These are phyloP conservation scores for Xylariaceae sp. DNA, from an alignment of 2,329 filamentous ascomycete species.

Conservation along the genomic window DNA sequence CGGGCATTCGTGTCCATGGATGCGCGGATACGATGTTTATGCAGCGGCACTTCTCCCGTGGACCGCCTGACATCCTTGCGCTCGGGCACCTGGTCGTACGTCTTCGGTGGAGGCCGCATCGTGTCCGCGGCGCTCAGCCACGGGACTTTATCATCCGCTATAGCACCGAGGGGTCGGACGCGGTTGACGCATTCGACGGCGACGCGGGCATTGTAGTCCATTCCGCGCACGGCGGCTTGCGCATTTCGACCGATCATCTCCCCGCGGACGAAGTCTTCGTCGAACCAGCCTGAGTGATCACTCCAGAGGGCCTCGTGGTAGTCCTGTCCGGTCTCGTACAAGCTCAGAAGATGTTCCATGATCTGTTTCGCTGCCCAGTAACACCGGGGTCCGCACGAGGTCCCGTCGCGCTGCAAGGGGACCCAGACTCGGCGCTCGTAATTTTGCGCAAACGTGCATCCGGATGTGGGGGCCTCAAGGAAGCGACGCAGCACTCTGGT, in stretches of 20 bases:
- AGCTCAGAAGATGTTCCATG: conserved; percentile 17
- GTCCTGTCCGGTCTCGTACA: background rate
- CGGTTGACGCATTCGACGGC: conserved; percentile 20
- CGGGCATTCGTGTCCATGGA: background rate
- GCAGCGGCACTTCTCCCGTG: background rate
- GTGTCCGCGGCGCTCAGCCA: background rate
- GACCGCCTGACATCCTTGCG: background rate
- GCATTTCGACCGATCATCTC: conserved; percentile 26
- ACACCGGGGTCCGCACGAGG: conserved; percentile 20
- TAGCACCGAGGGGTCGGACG: background rate
- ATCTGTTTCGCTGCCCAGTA: conserved; percentile 23
- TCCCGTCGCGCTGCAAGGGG: conserved; percentile 14
- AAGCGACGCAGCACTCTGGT: rapidly evolving
- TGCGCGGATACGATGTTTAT: background rate
- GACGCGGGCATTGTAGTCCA: conserved; percentile 22
- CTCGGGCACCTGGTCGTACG: background rate
- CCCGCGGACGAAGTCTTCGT: conserved; percentile 20
- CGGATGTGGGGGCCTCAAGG: background rate
- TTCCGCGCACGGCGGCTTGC: conserved; percentile 9
- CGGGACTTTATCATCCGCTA: background rate
- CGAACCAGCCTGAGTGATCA: conserved; percentile 19
- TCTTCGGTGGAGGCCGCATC: conserved; percentile 5
- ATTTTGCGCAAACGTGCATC: conserved; percentile 1
- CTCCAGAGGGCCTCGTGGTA: conserved; percentile 18
- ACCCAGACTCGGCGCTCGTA: conserved; percentile 9